phyloP scores from a whole-genome alignment of 139 green algal species.

The Desmodesmus armatus region DNA sequence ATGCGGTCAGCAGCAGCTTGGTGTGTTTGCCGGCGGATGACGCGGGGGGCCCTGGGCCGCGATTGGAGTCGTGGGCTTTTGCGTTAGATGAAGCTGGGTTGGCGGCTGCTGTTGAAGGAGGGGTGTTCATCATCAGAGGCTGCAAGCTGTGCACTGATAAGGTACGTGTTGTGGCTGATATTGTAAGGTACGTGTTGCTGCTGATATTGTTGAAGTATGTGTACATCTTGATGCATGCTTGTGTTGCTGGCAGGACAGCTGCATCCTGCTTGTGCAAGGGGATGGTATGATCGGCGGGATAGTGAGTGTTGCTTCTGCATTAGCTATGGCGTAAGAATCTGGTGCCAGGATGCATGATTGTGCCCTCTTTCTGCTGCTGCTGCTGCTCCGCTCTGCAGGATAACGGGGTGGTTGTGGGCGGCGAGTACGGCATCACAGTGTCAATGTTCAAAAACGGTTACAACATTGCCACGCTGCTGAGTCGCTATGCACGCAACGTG shows the following conservation, averaged over 20 bases:
- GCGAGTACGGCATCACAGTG: constrained; percentile 80
- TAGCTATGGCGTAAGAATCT: not conserved
- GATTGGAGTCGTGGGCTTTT: constrained; percentile 64
- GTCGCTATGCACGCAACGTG: constrained; percentile 61
- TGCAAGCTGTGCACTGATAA: constrained; percentile 78
- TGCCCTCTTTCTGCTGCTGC: constrained; percentile 73
- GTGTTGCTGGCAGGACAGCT: not conserved
- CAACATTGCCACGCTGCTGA: constrained; percentile 82
- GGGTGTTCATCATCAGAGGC: constrained; percentile 64
- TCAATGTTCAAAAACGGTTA: constrained; percentile 66
- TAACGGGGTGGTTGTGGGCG: constrained; percentile 58
- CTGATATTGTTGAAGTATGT: constrained; percentile 60
- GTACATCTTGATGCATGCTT: constrained; percentile 63
- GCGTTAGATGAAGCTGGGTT: constrained; percentile 52
- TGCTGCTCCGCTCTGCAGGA: too few relatives aligned
- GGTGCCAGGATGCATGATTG: constrained; percentile 54
- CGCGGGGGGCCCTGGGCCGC: constrained; percentile 59
- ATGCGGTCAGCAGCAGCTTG: constrained; percentile 71
- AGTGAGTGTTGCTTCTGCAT: not conserved
- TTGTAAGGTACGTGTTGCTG: constrained; percentile 80
- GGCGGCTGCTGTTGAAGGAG: constrained; percentile 37
- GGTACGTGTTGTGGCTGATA: constrained; percentile 51
- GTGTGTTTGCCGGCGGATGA: constrained; percentile 77
- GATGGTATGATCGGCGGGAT: not conserved
- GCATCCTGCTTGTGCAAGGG: not conserved